Evolutionary conservation across 2,329 filamentous ascomycete species (phyloP), one percentile per base, ranked within the genome.

Genomic region (Fusarium buharicum): DNA sequence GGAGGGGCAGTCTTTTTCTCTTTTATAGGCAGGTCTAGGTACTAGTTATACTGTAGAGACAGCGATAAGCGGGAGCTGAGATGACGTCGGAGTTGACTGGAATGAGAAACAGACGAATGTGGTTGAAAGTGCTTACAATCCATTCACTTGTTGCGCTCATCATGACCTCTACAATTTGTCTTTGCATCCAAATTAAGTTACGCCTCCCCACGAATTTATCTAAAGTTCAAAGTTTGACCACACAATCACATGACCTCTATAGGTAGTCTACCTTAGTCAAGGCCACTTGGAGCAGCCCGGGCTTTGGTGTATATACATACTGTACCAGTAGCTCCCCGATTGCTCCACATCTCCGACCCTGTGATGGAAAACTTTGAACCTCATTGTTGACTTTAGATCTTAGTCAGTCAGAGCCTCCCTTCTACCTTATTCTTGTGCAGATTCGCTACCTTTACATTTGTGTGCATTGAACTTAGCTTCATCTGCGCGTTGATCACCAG

Each of bases 311-410:
- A 36, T 9, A 27, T 27, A 27, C 24, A 27, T 28, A 28, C 27
- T 28, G 27, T 28, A 17, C 36, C 51, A 38, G 53, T 40, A 60
- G 48, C 55, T 58, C 52, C 53, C 52, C 53, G 45, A 44, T 43
- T 55, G 49, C 57, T 70, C 67, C 67, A 70, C 67, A 59, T 59
- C 55, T 56, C 53, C 54, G 49, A 59, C 47, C 55, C 56, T 59
- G 59, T 62, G 64, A 64, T 66, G 34, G 56, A 70, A 70, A 70
- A 69, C 51, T 70, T 67, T 70, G 63, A 62, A 59, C 62, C 41
- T 44, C 41, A 53, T 57, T 51, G 27, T 55, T 41, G 27, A 49
- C 43, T 59, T 18, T 60, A 28, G 41, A 41, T 68, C 48, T 70
- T 62, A 64, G 62, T 69, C 55, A 64, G 62, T 69, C 55, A 55